These are phyloP conservation scores for Solanum ossicruentum DNA, from an alignment of 257 asterid species.

Conservation along the genomic window DNA sequence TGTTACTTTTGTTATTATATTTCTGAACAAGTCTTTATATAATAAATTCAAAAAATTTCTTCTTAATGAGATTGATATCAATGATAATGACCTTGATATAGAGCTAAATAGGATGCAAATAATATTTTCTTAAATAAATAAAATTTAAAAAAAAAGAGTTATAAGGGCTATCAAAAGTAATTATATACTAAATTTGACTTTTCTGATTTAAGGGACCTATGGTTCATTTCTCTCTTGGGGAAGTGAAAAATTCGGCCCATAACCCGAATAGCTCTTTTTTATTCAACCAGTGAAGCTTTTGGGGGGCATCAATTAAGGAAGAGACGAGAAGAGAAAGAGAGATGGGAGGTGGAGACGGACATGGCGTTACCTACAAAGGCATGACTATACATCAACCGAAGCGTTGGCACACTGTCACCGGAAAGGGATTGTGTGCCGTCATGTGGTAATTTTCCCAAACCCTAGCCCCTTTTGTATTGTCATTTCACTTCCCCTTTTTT, in stretches of 20 bases:
- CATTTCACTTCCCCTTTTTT: not conserved
- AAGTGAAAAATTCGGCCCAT: not conserved
- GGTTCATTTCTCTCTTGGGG: not conserved
- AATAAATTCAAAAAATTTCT: too few relatives aligned
- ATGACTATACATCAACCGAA: constrained; percentile 68
- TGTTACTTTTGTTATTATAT: too few relatives aligned
- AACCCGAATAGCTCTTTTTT: not conserved
- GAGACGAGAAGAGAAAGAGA: not conserved
- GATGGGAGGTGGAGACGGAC: constrained; percentile 60
- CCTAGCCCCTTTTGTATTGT: not conserved
- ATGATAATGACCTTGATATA: too few relatives aligned
- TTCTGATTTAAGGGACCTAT: not conserved
- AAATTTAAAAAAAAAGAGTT: not conserved
- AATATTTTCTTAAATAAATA: too few relatives aligned
- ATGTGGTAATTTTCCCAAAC: constrained; percentile 50
- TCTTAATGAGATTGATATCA: too few relatives aligned
- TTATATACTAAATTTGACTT: not conserved
- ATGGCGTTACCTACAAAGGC: constrained; percentile 67
- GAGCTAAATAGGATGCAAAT: too few relatives aligned
- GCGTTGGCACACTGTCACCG: constrained; percentile 87
- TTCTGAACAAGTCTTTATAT: too few relatives aligned
- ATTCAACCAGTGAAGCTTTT: not conserved
- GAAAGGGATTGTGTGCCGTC: constrained; percentile 87
- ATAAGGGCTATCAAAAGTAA: not conserved
- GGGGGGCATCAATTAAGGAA: not conserved